Evolutionary conservation across 768 basidiomycete species (phyloP), one percentile per base, ranked within the genome.

Genomic region (Rhodotorula diobovata): DNA sequence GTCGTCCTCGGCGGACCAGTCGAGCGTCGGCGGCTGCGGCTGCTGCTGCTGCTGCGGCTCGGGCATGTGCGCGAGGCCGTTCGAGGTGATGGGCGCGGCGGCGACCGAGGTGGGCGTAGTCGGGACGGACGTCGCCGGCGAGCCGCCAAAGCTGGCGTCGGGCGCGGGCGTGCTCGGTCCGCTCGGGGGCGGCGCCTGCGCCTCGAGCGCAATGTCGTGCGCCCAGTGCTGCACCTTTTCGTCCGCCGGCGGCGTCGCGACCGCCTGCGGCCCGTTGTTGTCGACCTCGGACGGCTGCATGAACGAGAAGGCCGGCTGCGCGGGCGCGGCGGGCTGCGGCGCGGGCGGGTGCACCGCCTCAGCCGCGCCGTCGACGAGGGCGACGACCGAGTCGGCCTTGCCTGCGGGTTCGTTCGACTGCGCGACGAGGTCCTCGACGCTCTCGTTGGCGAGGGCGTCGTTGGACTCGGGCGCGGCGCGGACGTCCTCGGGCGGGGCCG

Each of bases 281-380:
- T 61, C 67, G 59, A 78, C 61, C 61, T 78, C 77, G 7, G 61
- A 65, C 11, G 74, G 74, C 61, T 78, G 72, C 53, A 78, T 68
- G 72, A 78, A 78, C 35, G 67, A 67, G 12, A 75, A 15, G 46
- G 16, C 23, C 45, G 50, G 67, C 51, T 0, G 20, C 2, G n/a
- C 2, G 10, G 28, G 43, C 41, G 55, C 37, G 30, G 41, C 12
- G 14, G 41, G 18, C 41, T 43, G 41, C 41, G 41, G 41, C 14
- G 18, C 41, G 14, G 20, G 51, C 8, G 21, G 66, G 32, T 32
- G 57, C 48, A 37, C 35, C 15, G 28, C 63, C 51, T 64, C 64
- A 32, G 53, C 68, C 65, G 34, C 58, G 58, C 71, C 69, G 68
- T 75, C 67, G 54, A 67, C 60, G 66, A 69, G 70, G 35, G 65